Conservation (phyloP, 1,284 basidiomycete species). For the Wallemia ichthyophaga region DNA sequence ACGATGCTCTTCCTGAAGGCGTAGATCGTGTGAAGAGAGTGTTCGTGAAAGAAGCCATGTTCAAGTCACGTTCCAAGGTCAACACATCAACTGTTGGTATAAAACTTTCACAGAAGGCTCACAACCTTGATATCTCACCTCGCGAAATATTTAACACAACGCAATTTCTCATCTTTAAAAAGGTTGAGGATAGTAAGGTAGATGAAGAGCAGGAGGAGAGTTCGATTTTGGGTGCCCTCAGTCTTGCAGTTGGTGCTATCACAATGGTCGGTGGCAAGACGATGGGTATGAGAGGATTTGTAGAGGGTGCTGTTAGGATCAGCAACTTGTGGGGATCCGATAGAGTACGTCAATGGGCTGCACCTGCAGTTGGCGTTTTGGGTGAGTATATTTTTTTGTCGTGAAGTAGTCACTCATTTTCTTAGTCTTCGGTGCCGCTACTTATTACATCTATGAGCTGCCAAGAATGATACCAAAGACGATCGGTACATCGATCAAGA, state of each 20-base stretch:
- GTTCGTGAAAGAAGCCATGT: conserved; percentile 93
- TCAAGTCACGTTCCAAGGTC: conserved; percentile 23
- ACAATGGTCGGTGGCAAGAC: conserved; percentile 59
- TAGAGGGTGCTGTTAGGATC: conserved; percentile 43
- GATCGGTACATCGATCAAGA: conserved; percentile 35
- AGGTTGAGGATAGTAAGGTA: conserved; percentile 24
- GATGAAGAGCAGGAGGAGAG: conserved; percentile 27
- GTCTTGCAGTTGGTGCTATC: conserved; percentile 51
- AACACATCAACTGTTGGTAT: conserved; percentile 10
- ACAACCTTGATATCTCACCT: conserved; percentile 16
- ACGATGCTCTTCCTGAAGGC: conserved; percentile 45
- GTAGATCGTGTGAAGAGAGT: conserved; percentile 51
- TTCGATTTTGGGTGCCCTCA: conserved; percentile 38
- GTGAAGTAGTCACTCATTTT: background rate
- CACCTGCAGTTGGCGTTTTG: conserved; percentile 46
- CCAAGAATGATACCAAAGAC: conserved; percentile 76
- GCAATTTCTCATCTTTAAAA: conserved; percentile 29
- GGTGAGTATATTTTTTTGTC: conserved; percentile 6
- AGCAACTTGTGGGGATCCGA: conserved; percentile 58
- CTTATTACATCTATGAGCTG: conserved; percentile 63
- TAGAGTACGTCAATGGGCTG: conserved; percentile 54
- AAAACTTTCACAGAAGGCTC: conserved; percentile 12
- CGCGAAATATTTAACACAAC: conserved; percentile 70
- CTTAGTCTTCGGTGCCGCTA: conserved; percentile 34
- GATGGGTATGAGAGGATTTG: conserved; percentile 40